These are phyloP conservation scores for Dipodascopsis tothii DNA, from an alignment of 805 yeast species.

Conservation along the genomic window DNA sequence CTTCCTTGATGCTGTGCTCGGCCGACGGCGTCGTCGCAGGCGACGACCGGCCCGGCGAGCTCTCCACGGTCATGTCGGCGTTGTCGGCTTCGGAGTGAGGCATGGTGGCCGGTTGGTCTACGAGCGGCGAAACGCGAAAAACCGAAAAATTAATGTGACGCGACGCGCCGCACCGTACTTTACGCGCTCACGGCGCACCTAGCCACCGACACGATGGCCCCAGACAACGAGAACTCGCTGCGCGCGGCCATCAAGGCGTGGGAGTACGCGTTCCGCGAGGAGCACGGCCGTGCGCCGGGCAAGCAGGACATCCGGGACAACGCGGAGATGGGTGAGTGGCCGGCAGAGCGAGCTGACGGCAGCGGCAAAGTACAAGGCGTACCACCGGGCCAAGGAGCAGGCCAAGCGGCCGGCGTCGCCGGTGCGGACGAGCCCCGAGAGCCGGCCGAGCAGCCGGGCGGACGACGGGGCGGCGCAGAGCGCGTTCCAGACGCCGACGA, in stretches of 20 bases:
- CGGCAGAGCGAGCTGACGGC: background rate
- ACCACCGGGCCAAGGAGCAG: background rate
- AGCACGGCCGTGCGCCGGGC: conserved; percentile 40
- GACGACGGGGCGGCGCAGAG: background rate
- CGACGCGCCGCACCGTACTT: background rate
- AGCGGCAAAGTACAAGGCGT: conserved; percentile 19
- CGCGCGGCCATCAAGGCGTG: conserved; percentile 46
- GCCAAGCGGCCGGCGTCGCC: background rate
- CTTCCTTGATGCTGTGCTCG: too few relatives aligned
- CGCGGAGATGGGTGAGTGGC: conserved; percentile 30
- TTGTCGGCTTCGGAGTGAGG: too few relatives aligned
- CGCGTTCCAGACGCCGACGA: background rate
- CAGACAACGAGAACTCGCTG: conserved; percentile 22
- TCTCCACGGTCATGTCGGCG: too few relatives aligned
- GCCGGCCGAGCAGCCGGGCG: background rate
- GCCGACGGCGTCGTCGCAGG: too few relatives aligned
- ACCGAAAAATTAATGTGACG: background rate
- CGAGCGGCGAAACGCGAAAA: too few relatives aligned
- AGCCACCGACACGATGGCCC: background rate
- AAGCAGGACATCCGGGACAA: conserved; percentile 42
- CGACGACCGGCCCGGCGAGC: too few relatives aligned
- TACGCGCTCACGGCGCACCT: too few relatives aligned
- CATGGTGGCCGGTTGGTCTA: too few relatives aligned
- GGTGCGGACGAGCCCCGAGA: background rate
- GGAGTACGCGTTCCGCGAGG: conserved; percentile 42